Base-by-base conservation (phyloP, 2,329 filamentous ascomycete species). In the Tolypocladium cylindrosporum region DNA sequence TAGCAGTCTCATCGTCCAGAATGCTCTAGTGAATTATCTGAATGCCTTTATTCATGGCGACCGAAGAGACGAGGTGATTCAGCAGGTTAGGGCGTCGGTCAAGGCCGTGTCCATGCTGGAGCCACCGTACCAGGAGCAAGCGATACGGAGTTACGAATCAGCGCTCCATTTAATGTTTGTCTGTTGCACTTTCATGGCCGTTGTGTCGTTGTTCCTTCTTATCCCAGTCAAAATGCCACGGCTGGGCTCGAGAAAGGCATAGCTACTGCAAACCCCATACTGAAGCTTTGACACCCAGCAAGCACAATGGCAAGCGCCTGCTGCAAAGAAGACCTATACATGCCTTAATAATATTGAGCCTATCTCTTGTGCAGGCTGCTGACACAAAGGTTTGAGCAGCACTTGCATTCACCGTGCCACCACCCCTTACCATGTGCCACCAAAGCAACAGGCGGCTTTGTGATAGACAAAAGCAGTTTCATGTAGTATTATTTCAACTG, bases 1-100 rank as follows among this genome's bases (percentile, higher is more conserved):
- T 55, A 88, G 84, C 63, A 89, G 86, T 67, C 78, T 91, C 59
- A 82, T 91, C 9, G 75, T 92, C 61, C 89, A 93, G 73, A 91
- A 91, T 65, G 79, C 82, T 0, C 74, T 93, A 55, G 72, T 81
- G 10, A 72, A 77, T n/a, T 86, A 85, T 62, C 76, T 92, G 5
- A 71, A 81, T 4, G 61, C 68, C 11, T 77, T 80, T 39, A 85
- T 92, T 10, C 77, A 76, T 0, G 86, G 84, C 0, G 74, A 75
- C 0, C 75, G 83, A 31, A 88, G 85, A 65, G 75, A 77, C 0
- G 72, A 78, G 52, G 72, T 85, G 19, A 79, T 85, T 45, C 71
- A 70, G 51, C 69, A 67, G 51, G 82, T 83, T 3, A 71, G 82
- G 51, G 71, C 73, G 61, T 82, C 78, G n/a, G 80, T 86, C 24